A percentile compares a stretch with the other conserved stretches of the same genome.
Conservation (phyloP, 768 basidiomycete genomes). For the Kockovaella imperatae region DNA sequence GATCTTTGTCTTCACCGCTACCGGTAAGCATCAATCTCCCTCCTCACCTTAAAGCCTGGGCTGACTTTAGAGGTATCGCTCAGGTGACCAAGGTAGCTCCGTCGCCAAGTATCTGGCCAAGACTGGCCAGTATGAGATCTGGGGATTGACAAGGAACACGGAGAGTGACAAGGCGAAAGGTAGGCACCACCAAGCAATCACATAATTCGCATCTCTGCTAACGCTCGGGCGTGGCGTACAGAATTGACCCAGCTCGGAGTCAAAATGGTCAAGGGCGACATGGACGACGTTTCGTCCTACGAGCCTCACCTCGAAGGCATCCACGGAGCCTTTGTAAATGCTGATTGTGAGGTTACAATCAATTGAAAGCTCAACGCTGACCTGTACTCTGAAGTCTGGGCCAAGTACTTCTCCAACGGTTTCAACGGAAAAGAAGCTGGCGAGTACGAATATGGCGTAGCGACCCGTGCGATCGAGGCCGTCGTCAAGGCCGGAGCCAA, state of each 20-base stretch:
- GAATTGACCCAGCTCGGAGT: slow-evolving; percentile 5
- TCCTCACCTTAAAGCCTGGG: too few species aligned
- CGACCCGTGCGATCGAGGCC: slow-evolving; percentile 10
- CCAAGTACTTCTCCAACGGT: too few species aligned
- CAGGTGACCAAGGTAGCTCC: too few species aligned
- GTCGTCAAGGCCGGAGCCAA: slow-evolving; percentile 14
- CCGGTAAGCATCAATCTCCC: too few species aligned
- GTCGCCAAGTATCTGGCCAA: not conserved
- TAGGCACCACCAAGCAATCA: not conserved
- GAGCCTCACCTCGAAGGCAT: slow-evolving; percentile 7
- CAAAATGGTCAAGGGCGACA: slow-evolving; percentile 12
- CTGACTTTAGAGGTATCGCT: too few species aligned
- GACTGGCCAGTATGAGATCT: not conserved
- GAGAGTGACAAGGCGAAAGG: not conserved
- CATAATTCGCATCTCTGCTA: not conserved
- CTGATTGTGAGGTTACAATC: slow-evolving; percentile 15
- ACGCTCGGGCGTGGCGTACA: not conserved
- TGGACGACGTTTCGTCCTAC: slow-evolving; percentile 9
- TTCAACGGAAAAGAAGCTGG: slow-evolving; percentile 1
- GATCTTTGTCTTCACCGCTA: too few species aligned
- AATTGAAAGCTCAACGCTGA: not conserved
- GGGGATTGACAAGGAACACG: not conserved
- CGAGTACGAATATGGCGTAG: slow-evolving; percentile 5
- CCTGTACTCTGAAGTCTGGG: too few species aligned
- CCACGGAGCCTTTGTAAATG: slow-evolving; percentile 15